Evolutionary conservation across 1,284 basidiomycete genomes (phyloP), one percentile per base, ranked within the genome.

Genomic region (Ceratobasidium sp.): DNA sequence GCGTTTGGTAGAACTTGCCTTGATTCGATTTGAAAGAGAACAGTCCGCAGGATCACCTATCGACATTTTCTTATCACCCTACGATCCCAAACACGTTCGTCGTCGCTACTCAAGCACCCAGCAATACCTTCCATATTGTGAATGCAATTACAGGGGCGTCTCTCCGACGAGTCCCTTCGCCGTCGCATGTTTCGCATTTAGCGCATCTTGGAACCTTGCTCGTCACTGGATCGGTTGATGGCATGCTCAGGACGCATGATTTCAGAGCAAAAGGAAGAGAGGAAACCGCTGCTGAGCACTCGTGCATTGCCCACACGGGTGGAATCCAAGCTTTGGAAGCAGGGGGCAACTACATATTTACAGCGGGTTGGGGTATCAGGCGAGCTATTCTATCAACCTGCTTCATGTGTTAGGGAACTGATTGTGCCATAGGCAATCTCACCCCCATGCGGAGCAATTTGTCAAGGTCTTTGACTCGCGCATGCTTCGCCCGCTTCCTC

Each of bases 391-490:
- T 8, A 17, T 49, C 25, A 35, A 31, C 15, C 27, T 25, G 34
- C 31, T 13, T 38, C 40, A 25, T 27, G 22, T 7, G 13, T 4
- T 27, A 27, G 47, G 3, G 29, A 27, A 27, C 58, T 52, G 12
- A 7, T 12, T n/a, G 22, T 62, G 10, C 58, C n/a, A 52, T 75
- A 94, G 93, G 76, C 93, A 93, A 78, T 90, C 92, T 22, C 90
- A 92, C 52, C 94, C 96, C 0, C 86, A 92, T 58, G 91, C 93
- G 0, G 96, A 98, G 77, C 92, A 94, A 1, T 82, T 97, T 29
- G 92, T 99, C 73, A 96, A 97, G 78, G 85, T 98, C 10, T 97
- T 93, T 76, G 96, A 99, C 77, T 77, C 94, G 29, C 88, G 96
- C 32, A 91, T 85, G 45, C 86, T 98, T 81, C 87, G 89, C 38